Percentiles rank a stretch among this genome's conserved stretches.
Evolutionary conservation across 768 basidiomycete species (phyloP).

Genomic region (Holtermanniella nyarrowii): DNA sequence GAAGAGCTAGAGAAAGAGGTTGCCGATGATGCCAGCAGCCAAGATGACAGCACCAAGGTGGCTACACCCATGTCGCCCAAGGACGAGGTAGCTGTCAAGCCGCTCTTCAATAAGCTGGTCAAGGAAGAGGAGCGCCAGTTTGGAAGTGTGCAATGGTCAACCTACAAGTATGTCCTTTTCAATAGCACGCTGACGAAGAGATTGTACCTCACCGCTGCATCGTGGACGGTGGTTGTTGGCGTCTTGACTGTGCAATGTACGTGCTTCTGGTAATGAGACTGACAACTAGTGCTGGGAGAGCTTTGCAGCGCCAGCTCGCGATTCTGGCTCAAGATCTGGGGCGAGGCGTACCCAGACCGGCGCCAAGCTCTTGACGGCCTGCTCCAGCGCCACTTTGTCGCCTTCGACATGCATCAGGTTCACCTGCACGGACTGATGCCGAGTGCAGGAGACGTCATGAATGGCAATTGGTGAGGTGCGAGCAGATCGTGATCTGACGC

Average conservation of each 20-base stretch:
- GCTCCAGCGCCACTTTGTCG: not conserved
- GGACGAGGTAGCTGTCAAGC: not conserved
- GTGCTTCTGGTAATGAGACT: constrained; percentile 1
- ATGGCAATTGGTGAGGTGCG: not conserved
- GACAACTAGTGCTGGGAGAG: constrained; percentile 25
- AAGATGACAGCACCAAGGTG: not conserved
- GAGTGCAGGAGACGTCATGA: not conserved
- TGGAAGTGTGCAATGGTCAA: constrained; percentile 70
- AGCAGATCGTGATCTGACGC: not conserved
- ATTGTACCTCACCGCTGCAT: not conserved
- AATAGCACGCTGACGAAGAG: not conserved
- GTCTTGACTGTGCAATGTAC: not conserved
- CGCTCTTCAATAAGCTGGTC: constrained; percentile 43
- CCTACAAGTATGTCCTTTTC: constrained; percentile 38
- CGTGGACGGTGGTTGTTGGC: not conserved
- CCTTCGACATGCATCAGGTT: not conserved
- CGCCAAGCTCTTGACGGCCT: not conserved
- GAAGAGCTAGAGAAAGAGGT: constrained; percentile 35
- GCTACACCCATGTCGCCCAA: not conserved
- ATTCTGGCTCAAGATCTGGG: constrained; percentile 71
- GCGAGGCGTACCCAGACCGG: constrained; percentile 42
- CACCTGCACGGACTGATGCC: not conserved
- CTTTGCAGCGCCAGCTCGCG: constrained; percentile 23
- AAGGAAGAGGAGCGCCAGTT: constrained; percentile 72
- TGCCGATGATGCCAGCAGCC: not conserved